phyloP scores from a whole-genome alignment of 768 basidiomycete genomes.

The Lactarius hengduanensis region DNA sequence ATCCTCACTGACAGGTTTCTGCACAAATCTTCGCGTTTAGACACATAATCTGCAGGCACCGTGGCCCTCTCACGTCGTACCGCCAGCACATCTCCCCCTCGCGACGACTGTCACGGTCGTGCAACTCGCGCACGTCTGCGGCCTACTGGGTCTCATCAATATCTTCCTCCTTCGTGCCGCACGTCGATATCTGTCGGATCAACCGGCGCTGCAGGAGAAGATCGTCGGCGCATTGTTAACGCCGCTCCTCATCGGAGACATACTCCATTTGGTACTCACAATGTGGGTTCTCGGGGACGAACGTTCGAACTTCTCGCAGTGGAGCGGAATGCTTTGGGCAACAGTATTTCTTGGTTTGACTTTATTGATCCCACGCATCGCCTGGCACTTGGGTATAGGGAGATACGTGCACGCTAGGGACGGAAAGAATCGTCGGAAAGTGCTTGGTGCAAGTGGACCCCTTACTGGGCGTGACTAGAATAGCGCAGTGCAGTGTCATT shows the following conservation, averaged over 20 bases:
- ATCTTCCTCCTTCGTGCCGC: slow-evolving; percentile 61
- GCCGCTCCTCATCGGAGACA: slow-evolving; percentile 68
- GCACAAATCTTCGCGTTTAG: slow-evolving; percentile 37
- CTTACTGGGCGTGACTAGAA: slow-evolving; percentile 9
- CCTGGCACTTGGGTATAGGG: slow-evolving; percentile 75
- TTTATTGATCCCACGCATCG: slow-evolving; percentile 64
- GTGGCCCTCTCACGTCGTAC: slow-evolving; percentile 52
- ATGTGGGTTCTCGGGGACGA: slow-evolving; percentile 75
- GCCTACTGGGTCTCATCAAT: slow-evolving; percentile 69
- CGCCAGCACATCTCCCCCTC: slow-evolving; percentile 50
- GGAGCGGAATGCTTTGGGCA: slow-evolving; percentile 70
- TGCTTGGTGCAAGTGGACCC: not conserved
- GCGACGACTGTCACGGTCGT: slow-evolving; percentile 69
- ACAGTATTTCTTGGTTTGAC: slow-evolving; percentile 62
- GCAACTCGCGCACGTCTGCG: slow-evolving; percentile 78
- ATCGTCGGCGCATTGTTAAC: slow-evolving; percentile 60
- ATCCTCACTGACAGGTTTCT: slow-evolving; percentile 8
- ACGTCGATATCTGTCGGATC: slow-evolving; percentile 55
- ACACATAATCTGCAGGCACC: slow-evolving; percentile 75
- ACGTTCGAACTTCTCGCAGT: slow-evolving; percentile 56
- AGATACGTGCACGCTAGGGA: slow-evolving; percentile 70
- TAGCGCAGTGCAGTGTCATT: not conserved
- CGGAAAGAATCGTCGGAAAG: slow-evolving; percentile 32
- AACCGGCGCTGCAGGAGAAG: slow-evolving; percentile 70
- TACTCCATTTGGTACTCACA: slow-evolving; percentile 64